Percentiles rank a stretch among this genome's conserved stretches.
phyloP scores from a whole-genome alignment of 768 basidiomycete genomes.

The Kwoniella sp. region DNA sequence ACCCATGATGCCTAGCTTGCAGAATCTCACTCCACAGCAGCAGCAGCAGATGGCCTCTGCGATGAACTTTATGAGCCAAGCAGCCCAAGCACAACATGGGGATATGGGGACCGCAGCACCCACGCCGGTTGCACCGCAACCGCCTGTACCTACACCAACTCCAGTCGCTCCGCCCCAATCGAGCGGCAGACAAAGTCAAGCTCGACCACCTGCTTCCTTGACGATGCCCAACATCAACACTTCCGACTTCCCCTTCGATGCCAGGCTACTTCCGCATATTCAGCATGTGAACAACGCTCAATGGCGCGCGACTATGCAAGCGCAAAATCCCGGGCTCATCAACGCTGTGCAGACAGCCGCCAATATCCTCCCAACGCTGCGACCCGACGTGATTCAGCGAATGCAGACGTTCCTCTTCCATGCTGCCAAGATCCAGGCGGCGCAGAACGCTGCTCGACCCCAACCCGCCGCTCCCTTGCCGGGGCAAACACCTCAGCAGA shows the following conservation, averaged over 20 bases:
- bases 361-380: slow-evolving; percentile 18
- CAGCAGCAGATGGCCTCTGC: slow-evolving; percentile 32
- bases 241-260: slow-evolving; percentile 46
- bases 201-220: slow-evolving; percentile 10
- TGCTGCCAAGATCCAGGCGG: slow-evolving; percentile 10
- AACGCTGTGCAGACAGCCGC: slow-evolving; percentile 18
- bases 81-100: slow-evolving; percentile 25
- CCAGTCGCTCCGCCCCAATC: neutral
- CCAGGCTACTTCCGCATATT: slow-evolving; percentile 27
- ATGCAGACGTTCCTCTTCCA: slow-evolving; percentile 30
- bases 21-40: slow-evolving; percentile 22
- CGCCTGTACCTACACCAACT: slow-evolving; percentile 1
- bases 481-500: neutral
- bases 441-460: slow-evolving; percentile 1
- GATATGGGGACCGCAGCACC: too few relatives aligned
- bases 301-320: slow-evolving; percentile 23
- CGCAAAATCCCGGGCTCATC: slow-evolving; percentile 27
- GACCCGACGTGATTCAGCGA: slow-evolving; percentile 25
- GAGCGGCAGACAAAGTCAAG: too few relatives aligned
- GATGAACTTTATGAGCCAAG: slow-evolving; percentile 27
- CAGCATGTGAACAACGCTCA: slow-evolving; percentile 18
- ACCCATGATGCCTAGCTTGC: slow-evolving; percentile 9
- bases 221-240: slow-evolving; percentile 26
- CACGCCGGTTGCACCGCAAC: neutral
- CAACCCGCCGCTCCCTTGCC: neutral